phyloP scores from a whole-genome alignment of 2,329 filamentous ascomycete species.

The Orbilia quercus region DNA sequence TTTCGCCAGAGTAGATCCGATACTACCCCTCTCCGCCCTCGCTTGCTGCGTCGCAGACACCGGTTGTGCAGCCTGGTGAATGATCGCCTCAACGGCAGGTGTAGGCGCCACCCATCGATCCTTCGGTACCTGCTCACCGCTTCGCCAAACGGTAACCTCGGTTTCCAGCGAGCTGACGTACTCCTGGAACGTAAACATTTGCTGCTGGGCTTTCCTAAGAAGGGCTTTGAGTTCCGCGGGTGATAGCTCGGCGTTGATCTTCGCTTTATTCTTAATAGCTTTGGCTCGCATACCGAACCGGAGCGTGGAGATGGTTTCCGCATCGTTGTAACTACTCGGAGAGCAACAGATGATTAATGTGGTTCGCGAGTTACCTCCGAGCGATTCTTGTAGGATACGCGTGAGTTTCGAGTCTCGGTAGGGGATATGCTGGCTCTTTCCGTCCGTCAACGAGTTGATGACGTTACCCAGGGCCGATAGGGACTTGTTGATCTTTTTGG shows the following conservation, averaged over 20 bases:
- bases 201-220: constrained; percentile 89
- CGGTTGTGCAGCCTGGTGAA: constrained; percentile 62
- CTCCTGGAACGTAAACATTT: constrained; percentile 86
- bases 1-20: constrained; percentile 65
- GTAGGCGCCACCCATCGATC: constrained; percentile 84
- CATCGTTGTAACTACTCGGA: constrained; percentile 94
- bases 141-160: constrained; percentile 87
- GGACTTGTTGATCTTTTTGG: constrained; percentile 99
- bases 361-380: constrained; percentile 98
- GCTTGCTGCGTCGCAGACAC: constrained; percentile 63
- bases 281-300: constrained; percentile 97
- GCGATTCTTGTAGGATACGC: constrained; percentile 91
- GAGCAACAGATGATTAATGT: constrained; percentile 99
- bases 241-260: constrained; percentile 98
- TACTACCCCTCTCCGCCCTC: constrained; percentile 42
- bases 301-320: constrained; percentile 97
- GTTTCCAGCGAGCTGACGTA: constrained; percentile 86
- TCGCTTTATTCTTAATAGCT: constrained; percentile 99
- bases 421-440: constrained; percentile 94
- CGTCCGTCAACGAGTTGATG: constrained; percentile 98
- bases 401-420: constrained; percentile 99
- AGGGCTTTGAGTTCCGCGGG: constrained; percentile 92
- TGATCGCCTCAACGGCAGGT: constrained; percentile 67
- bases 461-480: constrained; percentile 93
- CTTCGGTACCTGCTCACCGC: constrained; percentile 86